phyloP scores from a whole-genome alignment of 2,329 filamentous ascomycete species.

The Diaporthe longicolla region DNA sequence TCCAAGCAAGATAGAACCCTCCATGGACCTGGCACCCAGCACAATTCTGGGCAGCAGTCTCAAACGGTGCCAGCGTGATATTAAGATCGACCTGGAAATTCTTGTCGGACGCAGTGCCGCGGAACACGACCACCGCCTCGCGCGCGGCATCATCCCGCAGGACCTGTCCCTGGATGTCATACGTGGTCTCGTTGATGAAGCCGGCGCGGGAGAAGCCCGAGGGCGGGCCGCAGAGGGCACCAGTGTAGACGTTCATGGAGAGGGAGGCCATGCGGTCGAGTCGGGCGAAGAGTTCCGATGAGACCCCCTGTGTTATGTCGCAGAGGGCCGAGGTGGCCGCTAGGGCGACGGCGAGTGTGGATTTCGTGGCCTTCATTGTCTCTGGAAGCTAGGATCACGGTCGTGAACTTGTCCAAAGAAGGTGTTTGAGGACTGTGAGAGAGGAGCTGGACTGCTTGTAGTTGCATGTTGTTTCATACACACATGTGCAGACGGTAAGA shows the following conservation, averaged over 20 bases:
- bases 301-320: slow-evolving; percentile 13
- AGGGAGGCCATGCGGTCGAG: slow-evolving; percentile 24
- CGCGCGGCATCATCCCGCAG: slow-evolving; percentile 21
- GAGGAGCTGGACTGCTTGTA: background rate
- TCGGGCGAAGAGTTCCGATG: background rate
- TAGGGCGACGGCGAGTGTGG: background rate
- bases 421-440: too few relatives aligned
- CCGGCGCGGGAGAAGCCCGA: background rate
- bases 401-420: background rate
- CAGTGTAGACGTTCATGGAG: slow-evolving; percentile 21
- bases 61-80: slow-evolving; percentile 23
- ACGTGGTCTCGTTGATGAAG: slow-evolving; percentile 27
- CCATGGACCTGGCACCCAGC: background rate
- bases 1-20: slow-evolving; percentile 6
- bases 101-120: slow-evolving; percentile 11
- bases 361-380: background rate
- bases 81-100: slow-evolving; percentile 24
- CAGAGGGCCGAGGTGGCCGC: background rate
- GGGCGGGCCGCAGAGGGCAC: background rate
- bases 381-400: background rate
- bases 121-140: slow-evolving; percentile 26
- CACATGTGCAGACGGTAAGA: too few relatives aligned
- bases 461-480: background rate
- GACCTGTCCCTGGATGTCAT: slow-evolving; percentile 27
- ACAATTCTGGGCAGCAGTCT: background rate